Evolutionary conservation across 768 basidiomycete genomes (phyloP), one percentile per base, ranked within the genome.

Genomic region (Hericium alpestre): DNA sequence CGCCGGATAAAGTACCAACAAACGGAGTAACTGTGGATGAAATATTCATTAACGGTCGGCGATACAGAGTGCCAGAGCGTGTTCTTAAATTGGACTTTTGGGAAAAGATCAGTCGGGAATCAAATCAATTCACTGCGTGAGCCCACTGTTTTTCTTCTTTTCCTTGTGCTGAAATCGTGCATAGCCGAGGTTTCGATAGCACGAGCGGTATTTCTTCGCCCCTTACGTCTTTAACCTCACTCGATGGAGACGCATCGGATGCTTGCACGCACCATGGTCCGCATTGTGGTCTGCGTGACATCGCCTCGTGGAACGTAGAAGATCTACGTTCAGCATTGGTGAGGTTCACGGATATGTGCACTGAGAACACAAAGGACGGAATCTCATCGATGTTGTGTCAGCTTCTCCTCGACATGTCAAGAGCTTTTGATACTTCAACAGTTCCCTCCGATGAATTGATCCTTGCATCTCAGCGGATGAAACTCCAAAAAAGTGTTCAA

Each of bases 11-110:
- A 39, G 66, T 75, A 41, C 71, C 75, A 13, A 66, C 75, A 43
- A 70, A 70, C 40, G 83, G 77, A 61, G 74, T 87, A 48, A 67
- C 77, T 38, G 81, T 86, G 15, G 91, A 93, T 62, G 92, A 94
- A 64, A 84, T 93, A 22, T 72, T 90, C 53, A 91, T 92, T 64
- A 91, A 91, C 64, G 89, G 89, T 37, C 85, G 90, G 61, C 82
- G 90, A 47, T 98, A 96, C 71, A 78, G 93, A 65, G 86, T 98
- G 22, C 96, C 96, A 3, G 96, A 98, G 68, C 81, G 84, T 58
- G 79, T 93, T 51, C 88, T 99, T 62, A 79, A 90, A 49, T 79
- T 99, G 51, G 95, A 99, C 69, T 99, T 99, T 66, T 98, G 95
- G 94, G 85, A 82, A 56, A 93, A 88, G 69, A 75, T 90, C 27